Percentiles rank a stretch among this genome's conserved stretches.
Conservation (phyloP, 139 green algal genomes). For the Axilococcus clingmanii region DNA sequence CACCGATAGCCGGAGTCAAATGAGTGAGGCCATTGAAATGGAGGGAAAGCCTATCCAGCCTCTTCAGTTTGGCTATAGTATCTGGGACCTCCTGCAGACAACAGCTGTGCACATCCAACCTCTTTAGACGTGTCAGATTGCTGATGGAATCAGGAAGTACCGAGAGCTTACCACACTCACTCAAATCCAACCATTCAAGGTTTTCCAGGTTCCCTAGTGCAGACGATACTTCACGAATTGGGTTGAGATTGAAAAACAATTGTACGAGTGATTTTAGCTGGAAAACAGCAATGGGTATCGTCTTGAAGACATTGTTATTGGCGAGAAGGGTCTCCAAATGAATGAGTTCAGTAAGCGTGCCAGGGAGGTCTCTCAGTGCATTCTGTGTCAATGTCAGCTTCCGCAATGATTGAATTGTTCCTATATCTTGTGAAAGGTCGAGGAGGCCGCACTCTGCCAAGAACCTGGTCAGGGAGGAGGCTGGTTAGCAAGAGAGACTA, state of each 20-base stretch:
- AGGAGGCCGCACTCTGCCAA: background rate
- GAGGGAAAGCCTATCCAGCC: slow-evolving; percentile 21
- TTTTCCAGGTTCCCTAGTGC: background rate
- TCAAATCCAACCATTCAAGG: slow-evolving; percentile 25
- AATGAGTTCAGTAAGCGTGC: slow-evolving; percentile 1
- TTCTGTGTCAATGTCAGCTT: slow-evolving; percentile 19
- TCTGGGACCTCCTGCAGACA: slow-evolving; percentile 4
- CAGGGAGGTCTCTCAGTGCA: slow-evolving; percentile 14
- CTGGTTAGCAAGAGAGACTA: background rate
- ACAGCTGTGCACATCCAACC: slow-evolving; percentile 24
- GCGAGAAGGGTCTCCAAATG: slow-evolving; percentile 6
- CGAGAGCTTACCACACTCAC: slow-evolving; percentile 12
- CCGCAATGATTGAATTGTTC: background rate
- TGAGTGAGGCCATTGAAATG: slow-evolving; percentile 22
- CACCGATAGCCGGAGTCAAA: slow-evolving; percentile 12
- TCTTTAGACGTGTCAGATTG: slow-evolving; percentile 10
- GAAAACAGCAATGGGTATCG: slow-evolving; percentile 7
- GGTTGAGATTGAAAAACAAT: slow-evolving; percentile 21
- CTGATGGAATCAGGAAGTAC: slow-evolving; percentile 4
- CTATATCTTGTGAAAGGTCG: background rate
- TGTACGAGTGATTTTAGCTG: slow-evolving; percentile 5
- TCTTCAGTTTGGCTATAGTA: slow-evolving; percentile 5
- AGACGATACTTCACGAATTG: background rate
- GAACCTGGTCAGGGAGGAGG: background rate
- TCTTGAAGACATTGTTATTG: slow-evolving; percentile 16